Base-by-base conservation (phyloP, 169 alveolate genomes). In the Fabrea salina region DNA sequence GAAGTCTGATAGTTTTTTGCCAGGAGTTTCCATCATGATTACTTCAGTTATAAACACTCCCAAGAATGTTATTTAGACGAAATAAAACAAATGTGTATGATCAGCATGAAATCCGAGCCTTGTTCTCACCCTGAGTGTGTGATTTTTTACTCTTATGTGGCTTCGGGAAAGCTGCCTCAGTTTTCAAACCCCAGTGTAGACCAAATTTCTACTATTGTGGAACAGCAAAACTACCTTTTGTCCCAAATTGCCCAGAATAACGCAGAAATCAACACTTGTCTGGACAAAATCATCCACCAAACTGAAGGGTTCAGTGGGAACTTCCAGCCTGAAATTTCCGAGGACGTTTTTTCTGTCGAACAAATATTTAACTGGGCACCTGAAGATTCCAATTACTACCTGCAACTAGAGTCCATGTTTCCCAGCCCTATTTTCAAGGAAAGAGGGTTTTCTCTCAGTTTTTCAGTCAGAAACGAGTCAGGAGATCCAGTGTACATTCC, bases 1-100 rank as follows among this genome's bases (percentile, higher is more conserved):
- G 59, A 80, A 89, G 61, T 89, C 94, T 39, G n/a, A 19, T 13
- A 68, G 41, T 33, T 61, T 56, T 16, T 44, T 8, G 19, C 53
- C 53, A 11, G 53, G 53, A 44, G 16, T 11, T 44, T 44, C 53
- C 53, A 44, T 44, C n/a, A n/a, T n/a, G n/a, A n/a, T n/a, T n/a
- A n/a, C n/a, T n/a, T n/a, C n/a, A n/a, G n/a, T n/a, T n/a, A n/a
- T n/a, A n/a, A n/a, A n/a, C n/a, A n/a, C n/a, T n/a, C n/a, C n/a
- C n/a, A n/a, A n/a, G n/a, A n/a, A n/a, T n/a, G n/a, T n/a, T n/a
- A n/a, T n/a, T n/a, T n/a, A n/a, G n/a, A n/a, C n/a, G n/a, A n/a
- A n/a, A n/a, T n/a, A 51, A 51, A 22, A 51, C 19, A 51, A 22
- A 58, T 58, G 71, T 58, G 71, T n/a, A 5, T 58, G n/a, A 32